Evolutionary conservation across 179 eudicot species (phyloP).

Genomic region (Sideroxylon spinosum): DNA sequence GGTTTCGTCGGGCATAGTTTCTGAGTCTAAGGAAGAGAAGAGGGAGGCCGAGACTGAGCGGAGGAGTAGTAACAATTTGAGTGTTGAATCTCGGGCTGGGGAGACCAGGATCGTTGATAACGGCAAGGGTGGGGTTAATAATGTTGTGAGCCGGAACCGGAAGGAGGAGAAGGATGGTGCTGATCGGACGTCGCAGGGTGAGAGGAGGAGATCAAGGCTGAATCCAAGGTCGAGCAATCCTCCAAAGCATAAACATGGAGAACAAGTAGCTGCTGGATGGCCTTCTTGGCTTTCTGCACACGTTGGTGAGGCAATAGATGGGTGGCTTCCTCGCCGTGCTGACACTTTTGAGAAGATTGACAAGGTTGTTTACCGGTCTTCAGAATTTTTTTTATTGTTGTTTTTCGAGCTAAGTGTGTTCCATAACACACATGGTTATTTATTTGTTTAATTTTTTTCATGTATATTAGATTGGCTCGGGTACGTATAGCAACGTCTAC

Average conservation of each 20-base stretch:
- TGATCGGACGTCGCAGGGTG: constrained; percentile 34
- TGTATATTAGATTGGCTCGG: constrained; percentile 66
- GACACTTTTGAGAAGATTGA: constrained; percentile 73
- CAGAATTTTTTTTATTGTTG: background rate
- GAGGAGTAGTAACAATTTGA: constrained; percentile 14
- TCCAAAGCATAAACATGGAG: constrained; percentile 53
- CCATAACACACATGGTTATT: background rate
- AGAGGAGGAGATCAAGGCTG: constrained; percentile 45
- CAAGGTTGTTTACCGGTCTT: constrained; percentile 36
- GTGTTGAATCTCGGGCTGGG: constrained; percentile 19
- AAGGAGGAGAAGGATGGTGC: constrained; percentile 34
- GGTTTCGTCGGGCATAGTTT: constrained; percentile 23
- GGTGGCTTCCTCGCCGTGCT: constrained; percentile 76
- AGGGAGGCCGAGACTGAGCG: constrained; percentile 16
- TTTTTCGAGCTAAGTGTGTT: background rate
- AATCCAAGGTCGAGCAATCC: constrained; percentile 54
- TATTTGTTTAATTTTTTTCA: constrained; percentile 13
- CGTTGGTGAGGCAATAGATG: constrained; percentile 72
- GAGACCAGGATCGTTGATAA: constrained; percentile 8
- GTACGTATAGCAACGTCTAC: constrained; percentile 86
- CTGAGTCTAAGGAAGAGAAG: constrained; percentile 22
- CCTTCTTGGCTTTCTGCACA: constrained; percentile 72
- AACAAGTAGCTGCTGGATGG: constrained; percentile 83
- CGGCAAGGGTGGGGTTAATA: constrained; percentile 15
- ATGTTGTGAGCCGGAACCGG: constrained; percentile 18